phyloP scores from a whole-genome alignment of 2,329 filamentous ascomycete genomes.

The Anthostomella pinea region DNA sequence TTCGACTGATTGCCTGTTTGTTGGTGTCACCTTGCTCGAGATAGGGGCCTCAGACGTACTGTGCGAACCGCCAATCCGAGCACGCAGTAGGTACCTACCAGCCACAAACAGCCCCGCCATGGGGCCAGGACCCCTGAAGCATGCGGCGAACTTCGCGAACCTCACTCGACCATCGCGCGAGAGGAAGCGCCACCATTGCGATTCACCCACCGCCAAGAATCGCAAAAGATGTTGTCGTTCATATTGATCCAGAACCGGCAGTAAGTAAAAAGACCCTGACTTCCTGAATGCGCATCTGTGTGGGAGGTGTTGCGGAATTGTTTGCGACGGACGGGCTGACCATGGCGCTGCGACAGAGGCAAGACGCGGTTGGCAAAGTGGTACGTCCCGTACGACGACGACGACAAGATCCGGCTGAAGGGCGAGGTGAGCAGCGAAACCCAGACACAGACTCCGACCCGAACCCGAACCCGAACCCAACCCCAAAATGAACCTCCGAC shows the following conservation, averaged over 20 bases:
- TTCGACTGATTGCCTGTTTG: no score
- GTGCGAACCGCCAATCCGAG: no score
- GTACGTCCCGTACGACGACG: conserved; percentile 98
- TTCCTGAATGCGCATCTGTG: neutral
- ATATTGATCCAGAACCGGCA: conserved; percentile 43
- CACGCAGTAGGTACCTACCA: no score
- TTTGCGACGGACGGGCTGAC: conserved; percentile 6
- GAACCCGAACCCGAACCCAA: neutral
- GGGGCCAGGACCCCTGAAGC: no score
- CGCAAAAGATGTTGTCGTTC: conserved; percentile 37
- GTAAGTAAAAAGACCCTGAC: conserved; percentile 25
- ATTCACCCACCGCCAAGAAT: conserved; percentile 5
- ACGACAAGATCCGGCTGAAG: conserved; percentile 98
- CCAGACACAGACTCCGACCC: no score
- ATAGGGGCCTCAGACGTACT: no score
- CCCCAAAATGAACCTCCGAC: conserved; percentile 1
- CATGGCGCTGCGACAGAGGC: conserved; percentile 59
- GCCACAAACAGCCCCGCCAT: no score
- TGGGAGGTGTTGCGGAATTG: no score
- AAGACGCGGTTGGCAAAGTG: conserved; percentile 98
- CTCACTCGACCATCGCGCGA: conserved; percentile 7
- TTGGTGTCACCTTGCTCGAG: no score
- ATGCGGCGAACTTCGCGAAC: no score
- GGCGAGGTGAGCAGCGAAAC: conserved; percentile 81
- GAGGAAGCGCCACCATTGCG: neutral